Base-by-base conservation (phyloP, 495 filamentous ascomycete genomes). In the Aspergillus diversus region DNA sequence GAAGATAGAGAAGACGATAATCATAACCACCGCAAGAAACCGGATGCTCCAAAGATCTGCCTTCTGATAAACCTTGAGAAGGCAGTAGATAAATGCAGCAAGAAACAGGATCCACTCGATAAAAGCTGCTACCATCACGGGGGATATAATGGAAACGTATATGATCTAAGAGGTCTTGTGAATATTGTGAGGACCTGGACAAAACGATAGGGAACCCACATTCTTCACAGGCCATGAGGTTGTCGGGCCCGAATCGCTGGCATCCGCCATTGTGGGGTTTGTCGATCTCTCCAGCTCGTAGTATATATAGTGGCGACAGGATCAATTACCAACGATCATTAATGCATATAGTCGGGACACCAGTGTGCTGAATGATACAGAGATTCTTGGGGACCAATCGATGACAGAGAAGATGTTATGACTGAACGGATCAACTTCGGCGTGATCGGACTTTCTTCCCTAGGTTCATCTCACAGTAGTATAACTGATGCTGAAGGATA, bases 71-170 rank as follows among this genome's bases (percentile, higher is more conserved):
- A 93, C 93, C 68, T 97, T 96, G 64, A 85, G 75, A 1, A 98
- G 79, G 69, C 95, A 97, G 77, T 97, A 97, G 57, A 97, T 71
- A 70, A 99, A 97, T 9, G 95, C 92, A 32, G 87, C 87, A 48
- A 97, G 84, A 90, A 93, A 97, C 5, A 99, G 84, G 53, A 97
- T 85, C 95, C 95, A 98, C 77, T 99, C 95, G 21, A 97, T 82
- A 31, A 92, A 81, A 3, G 95, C 95, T 48, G 89, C 90, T 2
- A 93, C 68, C 89, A 97, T 90, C 21, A 97, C 81, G 21, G 89
- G 77, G 47, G 90, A 90, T 56, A 97, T 84, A 68, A 97, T 90
- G 55, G 87, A 81, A 21, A 94, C 87, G 71, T 96, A 97, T 52
- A 92, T 74, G 60, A 92, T 89, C 89, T 93, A 65, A 66, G 48